A percentile compares a stretch with the other conserved stretches of the same genome.
Evolutionary conservation across 1,139 yeast species (phyloP).

Genomic region (Groenewaldozyma auringiensis): DNA sequence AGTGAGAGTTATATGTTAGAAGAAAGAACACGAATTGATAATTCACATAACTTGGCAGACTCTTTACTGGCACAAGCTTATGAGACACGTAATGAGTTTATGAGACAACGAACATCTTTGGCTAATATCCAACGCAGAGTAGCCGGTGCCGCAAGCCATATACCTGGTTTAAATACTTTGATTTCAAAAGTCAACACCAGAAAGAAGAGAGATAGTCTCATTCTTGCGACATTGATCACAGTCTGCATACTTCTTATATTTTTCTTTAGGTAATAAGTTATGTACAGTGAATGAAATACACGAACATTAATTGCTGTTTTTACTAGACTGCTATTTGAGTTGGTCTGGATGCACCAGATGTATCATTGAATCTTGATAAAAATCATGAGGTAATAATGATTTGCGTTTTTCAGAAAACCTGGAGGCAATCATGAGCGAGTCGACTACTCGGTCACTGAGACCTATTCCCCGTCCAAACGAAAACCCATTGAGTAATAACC

Average conservation of each 20-base stretch:
- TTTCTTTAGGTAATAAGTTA: slow-evolving; percentile 36
- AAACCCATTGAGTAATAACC: slow-evolving; percentile 69
- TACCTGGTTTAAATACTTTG: slow-evolving; percentile 79
- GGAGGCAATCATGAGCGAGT: slow-evolving; percentile 52
- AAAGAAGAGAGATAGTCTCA: slow-evolving; percentile 78
- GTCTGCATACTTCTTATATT: slow-evolving; percentile 64
- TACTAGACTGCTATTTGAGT: background rate
- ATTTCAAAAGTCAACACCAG: slow-evolving; percentile 79
- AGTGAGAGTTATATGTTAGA: slow-evolving; percentile 51
- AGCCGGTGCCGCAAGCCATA: slow-evolving; percentile 50
- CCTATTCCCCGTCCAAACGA: slow-evolving; percentile 79
- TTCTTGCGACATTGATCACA: slow-evolving; percentile 69
- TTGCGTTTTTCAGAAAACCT: slow-evolving; percentile 28
- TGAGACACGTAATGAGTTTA: slow-evolving; percentile 79
- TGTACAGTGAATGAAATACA: no score
- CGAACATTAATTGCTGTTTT: no score
- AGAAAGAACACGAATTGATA: slow-evolving; percentile 68
- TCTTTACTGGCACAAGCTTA: slow-evolving; percentile 73
- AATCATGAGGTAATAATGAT: slow-evolving; percentile 26
- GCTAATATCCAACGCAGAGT: slow-evolving; percentile 59
- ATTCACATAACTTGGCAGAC: slow-evolving; percentile 71
- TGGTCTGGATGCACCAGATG: background rate
- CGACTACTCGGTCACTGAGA: slow-evolving; percentile 76
- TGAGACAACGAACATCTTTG: slow-evolving; percentile 60
- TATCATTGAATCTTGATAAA: slow-evolving; percentile 13